Evolutionary conservation across 306 rosid genomes (phyloP), one percentile per base, ranked within the genome.

Genomic region (Hippophae rhamnoides): DNA sequence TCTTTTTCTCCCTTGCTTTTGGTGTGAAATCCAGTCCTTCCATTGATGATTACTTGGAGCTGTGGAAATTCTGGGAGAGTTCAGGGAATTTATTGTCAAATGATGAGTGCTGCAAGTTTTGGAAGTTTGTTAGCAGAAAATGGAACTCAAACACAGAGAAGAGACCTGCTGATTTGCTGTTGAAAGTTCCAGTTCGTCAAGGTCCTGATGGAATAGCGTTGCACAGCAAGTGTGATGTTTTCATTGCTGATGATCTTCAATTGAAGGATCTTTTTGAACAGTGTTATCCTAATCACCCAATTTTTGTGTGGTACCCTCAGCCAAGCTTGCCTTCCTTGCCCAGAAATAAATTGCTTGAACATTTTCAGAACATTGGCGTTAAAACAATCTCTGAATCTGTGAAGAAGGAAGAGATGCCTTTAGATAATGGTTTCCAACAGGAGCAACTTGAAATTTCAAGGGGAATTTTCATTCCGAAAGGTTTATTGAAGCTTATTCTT

Each of bases 271-370:
- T 89, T 54, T 89, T 86, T 31, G 79, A 76, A 57, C 41, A 64
- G 23, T 48, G 3, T 9, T 67, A 63, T 57, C 49, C 61, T 43
- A 31, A 31, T 31, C 72, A 47, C 51, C 63, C 78, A 3, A 27
- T 86, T n/a, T 86, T 89, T 69, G 95, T 83, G 11, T 89, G 95
- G 92, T 78, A 68, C 72, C 95, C 92, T 58, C 79, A 54, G 51
- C 68, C 69, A 27, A 74, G 74, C 60, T 14, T 68, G 71, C 70
- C 63, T 27, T 70, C 68, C 47, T 54, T 69, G 41, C 57, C 78
- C n/a, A 63, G 81, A 41, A 50, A 62, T 6, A 47, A 69, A 27
- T 47, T 81, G 60, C 71, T 78, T 56, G 89, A 72, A 41, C 60
- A 83, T 5, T 89, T 79, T 64, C 61, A 62, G 56, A 70, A 75